phyloP scores from a whole-genome alignment of 2,329 filamentous ascomycete genomes.

The Pseudogymnoascus sp. region DNA sequence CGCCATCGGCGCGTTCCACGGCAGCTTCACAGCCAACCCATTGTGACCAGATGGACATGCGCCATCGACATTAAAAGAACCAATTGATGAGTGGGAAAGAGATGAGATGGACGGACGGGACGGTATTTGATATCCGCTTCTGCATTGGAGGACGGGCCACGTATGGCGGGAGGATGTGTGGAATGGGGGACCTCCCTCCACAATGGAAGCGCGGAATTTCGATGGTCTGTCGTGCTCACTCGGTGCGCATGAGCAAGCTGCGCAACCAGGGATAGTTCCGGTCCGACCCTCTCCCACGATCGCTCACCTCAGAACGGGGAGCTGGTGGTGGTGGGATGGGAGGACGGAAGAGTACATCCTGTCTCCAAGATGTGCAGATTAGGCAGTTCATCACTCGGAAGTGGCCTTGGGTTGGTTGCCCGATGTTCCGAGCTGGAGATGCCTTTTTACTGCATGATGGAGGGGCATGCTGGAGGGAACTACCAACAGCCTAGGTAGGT shows the following conservation, averaged over 20 bases:
- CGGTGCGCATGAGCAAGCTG: not conserved
- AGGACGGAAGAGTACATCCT: not conserved
- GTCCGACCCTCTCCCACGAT: not conserved
- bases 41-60: not conserved
- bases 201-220: conserved; percentile 6
- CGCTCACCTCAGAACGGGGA: not conserved
- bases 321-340: not conserved
- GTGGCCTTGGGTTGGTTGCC: not conserved
- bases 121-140: not conserved
- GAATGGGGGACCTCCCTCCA: not conserved
- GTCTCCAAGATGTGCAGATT: not conserved
- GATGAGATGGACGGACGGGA: not conserved
- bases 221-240: not conserved
- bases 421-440: not conserved
- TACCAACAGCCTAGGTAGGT: not conserved
- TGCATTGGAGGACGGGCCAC: not conserved
- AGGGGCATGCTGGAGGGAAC: not conserved
- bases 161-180: not conserved
- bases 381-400: not conserved
- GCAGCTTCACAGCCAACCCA: not conserved
- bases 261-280: not conserved
- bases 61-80: not conserved
- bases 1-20: not conserved
- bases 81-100: not conserved
- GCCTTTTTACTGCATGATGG: not conserved